Base-by-base conservation (phyloP, 2,329 filamentous ascomycete species). In the Penicillium sp. region DNA sequence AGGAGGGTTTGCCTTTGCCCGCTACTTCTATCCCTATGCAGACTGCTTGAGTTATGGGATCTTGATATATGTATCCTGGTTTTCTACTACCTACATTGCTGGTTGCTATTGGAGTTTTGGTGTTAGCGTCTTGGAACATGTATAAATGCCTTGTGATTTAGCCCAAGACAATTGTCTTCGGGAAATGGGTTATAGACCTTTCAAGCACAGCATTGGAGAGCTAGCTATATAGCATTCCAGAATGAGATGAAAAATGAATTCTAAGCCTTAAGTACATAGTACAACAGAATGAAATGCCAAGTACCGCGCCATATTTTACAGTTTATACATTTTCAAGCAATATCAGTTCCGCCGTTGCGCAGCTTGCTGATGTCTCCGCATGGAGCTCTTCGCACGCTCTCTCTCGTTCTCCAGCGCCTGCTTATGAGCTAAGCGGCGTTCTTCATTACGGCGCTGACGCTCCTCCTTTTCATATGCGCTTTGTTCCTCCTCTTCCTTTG, bases 391-490 rank as follows among this genome's bases (percentile, higher is more conserved):
- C 55, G 3, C 67, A 64, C 58, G 66, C 68, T 51, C 65, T 54
- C 29, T 61, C 57, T 57, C 71, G 57, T 25, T 55, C 53, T 50
- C 62, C 61, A 71, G 51, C 18, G 61, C 53, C 54, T 53, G 49
- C 57, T 67, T 42, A 49, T 72, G 61, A 22, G 67, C 61, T 26
- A 65, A 56, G 42, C 69, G 63, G 6, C 67, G 67, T 18, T 71
- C 66, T 49, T 74, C 69, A 29, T 74, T 75, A 15, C 68, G 65
- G 54, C 73, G 64, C 50, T 73, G 69, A 42, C 72, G 70, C 52
- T 69, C 71, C 37, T 55, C 61, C 9, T 64, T 59, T 27, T 71
- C 62, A 31, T 70, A 63, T 14, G 67, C 62, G 23, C 51, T 62
- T 25, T 68, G 61, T 35, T 62, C 64, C 37, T 62, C 53, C 48